Evolutionary conservation across 2,329 filamentous ascomycete species (phyloP).

Genomic region (Cryphonectria japonica): DNA sequence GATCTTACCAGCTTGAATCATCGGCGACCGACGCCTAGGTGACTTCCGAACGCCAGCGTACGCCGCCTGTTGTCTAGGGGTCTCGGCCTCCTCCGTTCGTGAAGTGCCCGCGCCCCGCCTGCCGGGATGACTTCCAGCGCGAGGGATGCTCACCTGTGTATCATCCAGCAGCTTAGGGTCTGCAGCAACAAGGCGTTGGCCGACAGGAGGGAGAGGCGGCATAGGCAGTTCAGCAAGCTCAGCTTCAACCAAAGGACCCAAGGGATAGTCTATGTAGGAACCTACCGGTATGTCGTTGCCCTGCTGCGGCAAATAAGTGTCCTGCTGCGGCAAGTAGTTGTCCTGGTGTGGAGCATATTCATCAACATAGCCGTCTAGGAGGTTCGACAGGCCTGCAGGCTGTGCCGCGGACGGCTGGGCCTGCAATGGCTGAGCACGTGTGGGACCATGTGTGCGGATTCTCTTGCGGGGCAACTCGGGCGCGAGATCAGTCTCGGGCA

Average conservation of each 20-base stretch:
- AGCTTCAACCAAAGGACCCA: neutral
- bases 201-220: neutral
- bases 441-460: neutral
- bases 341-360: neutral
- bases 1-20: neutral
- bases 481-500: neutral
- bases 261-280: neutral
- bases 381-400: neutral
- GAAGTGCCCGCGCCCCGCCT: neutral
- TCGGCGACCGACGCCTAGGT: neutral
- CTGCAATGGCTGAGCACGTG: neutral
- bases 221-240: neutral
- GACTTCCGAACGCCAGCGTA: neutral
- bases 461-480: neutral
- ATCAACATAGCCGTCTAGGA: neutral
- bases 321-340: neutral
- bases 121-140: neutral
- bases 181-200: neutral
- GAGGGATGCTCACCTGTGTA: neutral
- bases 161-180: neutral
- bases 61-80: neutral
- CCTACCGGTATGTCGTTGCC: slow-evolving; percentile 1
- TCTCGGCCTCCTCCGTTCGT: neutral
- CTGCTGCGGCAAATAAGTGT: neutral
- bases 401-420: no score